These are phyloP conservation scores for Trichoderma virens DNA, from an alignment of 495 filamentous ascomycete species.

Conservation along the genomic window DNA sequence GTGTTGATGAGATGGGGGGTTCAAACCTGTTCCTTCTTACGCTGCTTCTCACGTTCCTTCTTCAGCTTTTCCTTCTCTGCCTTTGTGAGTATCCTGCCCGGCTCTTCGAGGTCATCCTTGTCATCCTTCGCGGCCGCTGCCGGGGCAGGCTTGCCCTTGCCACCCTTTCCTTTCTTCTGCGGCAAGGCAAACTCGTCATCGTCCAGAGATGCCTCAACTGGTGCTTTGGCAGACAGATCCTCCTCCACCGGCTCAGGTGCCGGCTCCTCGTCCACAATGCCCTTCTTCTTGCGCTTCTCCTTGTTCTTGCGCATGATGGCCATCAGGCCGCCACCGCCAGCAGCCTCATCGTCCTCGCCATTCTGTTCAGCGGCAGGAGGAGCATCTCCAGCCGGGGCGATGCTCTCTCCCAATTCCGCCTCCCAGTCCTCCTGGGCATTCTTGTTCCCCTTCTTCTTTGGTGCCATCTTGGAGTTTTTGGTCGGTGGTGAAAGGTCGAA, in stretches of 20 bases:
- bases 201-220: conserved; percentile 48
- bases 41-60: conserved; percentile 91
- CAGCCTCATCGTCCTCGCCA: conserved; percentile 44
- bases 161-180: conserved; percentile 90
- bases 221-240: conserved; percentile 58
- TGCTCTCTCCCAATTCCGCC: conserved; percentile 78
- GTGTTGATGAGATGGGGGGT: not conserved
- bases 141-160: conserved; percentile 68
- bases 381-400: conserved; percentile 40
- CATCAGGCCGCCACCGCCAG: conserved; percentile 63
- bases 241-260: conserved; percentile 49
- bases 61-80: conserved; percentile 94
- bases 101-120: conserved; percentile 44
- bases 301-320: conserved; percentile 81
- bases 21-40: conserved; percentile 81
- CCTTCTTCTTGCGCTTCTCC: conserved; percentile 91
- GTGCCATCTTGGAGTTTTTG: conserved; percentile 54
- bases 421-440: conserved; percentile 93
- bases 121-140: conserved; percentile 42
- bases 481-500: not conserved
- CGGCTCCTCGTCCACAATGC: conserved; percentile 54
- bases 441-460: conserved; percentile 91
- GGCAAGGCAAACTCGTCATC: conserved; percentile 84
- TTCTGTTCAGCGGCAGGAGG: conserved; percentile 27
- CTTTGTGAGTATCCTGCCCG: conserved; percentile 73